Evolutionary conservation across 2,329 filamentous ascomycete genomes (phyloP), one percentile per base, ranked within the genome.

Genomic region (Westerdykella sp.): DNA sequence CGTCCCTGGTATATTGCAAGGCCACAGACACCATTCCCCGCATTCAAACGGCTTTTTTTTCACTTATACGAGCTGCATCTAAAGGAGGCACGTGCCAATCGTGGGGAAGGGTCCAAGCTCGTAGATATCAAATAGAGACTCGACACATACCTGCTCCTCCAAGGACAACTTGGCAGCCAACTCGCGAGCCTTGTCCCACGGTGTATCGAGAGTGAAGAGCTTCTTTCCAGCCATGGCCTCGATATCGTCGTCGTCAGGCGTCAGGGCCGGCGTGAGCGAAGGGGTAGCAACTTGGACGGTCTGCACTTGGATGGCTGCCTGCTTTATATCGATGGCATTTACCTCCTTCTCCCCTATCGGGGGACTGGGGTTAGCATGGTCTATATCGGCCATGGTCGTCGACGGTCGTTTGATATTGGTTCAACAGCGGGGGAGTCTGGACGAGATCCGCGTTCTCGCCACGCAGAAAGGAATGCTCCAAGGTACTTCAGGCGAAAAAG

Each of bases 91-190:
- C 13, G 16, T 37, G 36, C 15, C 5, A 5, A 34, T 22, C 10
- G 31, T 15, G 16, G 22, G 31, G 13, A 9, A 37, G 35, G 41
- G 43, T 31, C 42, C 40, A 46, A 45, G 42, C 35, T 48, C 31
- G 28, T 32, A 15, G 39, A 38, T 28, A 34, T 40, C 30, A 39
- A 38, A 35, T 13, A 41, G 21, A 37, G 21, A 40, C 32, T 14
- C 13, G 36, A 9, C 36, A 63, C 64, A 31, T 60, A 66, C 66
- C 57, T 68, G 65, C 48, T 68, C 64, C 45, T 67, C 63, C 41
- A 68, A 51, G 6, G 59, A 62, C 51, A 68, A 51, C 48, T 58
- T 60, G 22, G 58, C 53, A 15, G 63, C 66, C 44, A 68, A 42
- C 31, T 63, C 62, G 37, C 55, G 56, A 35, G 66, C 66, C 47